These are phyloP conservation scores for Pichia gijzeniarum DNA, from an alignment of 805 yeast species.

Conservation along the genomic window DNA sequence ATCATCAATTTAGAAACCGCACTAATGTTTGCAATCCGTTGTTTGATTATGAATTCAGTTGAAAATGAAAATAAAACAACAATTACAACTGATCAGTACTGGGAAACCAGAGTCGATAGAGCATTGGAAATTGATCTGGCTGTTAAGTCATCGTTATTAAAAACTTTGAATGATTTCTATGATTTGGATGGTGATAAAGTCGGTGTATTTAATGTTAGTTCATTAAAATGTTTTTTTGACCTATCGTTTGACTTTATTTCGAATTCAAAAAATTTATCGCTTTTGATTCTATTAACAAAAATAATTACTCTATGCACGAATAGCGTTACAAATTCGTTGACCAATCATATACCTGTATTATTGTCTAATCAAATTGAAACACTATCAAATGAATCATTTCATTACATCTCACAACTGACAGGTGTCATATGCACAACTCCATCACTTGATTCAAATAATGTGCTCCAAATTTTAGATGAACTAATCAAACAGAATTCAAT, in stretches of 20 bases:
- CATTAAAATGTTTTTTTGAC: conserved; percentile 24
- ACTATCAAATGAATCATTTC: conserved; percentile 21
- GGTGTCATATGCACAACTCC: conserved; percentile 33
- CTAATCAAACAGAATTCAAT: conserved; percentile 13
- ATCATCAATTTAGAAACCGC: conserved; percentile 30
- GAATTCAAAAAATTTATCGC: conserved; percentile 5
- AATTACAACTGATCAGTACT: conserved; percentile 62
- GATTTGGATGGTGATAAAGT: conserved; percentile 17
- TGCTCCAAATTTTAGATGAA: conserved; percentile 8
- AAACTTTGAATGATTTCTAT: conserved; percentile 12
- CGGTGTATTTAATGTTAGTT: conserved; percentile 5
- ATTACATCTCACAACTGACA: conserved; percentile 21
- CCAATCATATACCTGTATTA: conserved; percentile 13
- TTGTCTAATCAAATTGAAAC: conserved; percentile 14
- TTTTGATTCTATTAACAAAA: conserved; percentile 17
- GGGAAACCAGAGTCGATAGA: conserved; percentile 64
- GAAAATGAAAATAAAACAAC: conserved; percentile 42
- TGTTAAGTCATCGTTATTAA: conserved; percentile 34
- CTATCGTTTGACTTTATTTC: conserved; percentile 28
- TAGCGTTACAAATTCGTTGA: conserved; percentile 14
- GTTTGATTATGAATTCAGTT: conserved; percentile 61
- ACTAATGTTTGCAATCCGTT: conserved; percentile 47
- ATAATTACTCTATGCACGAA: conserved; percentile 23
- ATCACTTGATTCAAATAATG: conserved; percentile 20
- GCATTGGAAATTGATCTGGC: conserved; percentile 56